A percentile compares a stretch with the other conserved stretches of the same genome.
phyloP scores from a whole-genome alignment of 805 yeast genomes.

The Clavispora asparagi region DNA sequence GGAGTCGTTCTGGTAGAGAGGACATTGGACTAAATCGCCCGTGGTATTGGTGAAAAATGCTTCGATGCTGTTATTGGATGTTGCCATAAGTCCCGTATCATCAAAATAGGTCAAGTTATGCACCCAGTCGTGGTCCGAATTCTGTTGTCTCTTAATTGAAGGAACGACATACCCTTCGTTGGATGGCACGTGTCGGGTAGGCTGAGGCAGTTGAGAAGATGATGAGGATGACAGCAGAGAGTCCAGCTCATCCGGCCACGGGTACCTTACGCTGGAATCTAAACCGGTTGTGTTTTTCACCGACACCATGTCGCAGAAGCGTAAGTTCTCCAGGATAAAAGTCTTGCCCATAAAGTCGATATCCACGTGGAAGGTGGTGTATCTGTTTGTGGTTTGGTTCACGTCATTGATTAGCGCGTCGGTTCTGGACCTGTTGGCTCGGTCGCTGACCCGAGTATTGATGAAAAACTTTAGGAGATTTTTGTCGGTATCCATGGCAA shows the following conservation, averaged over 20 bases:
- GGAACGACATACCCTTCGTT: not conserved
- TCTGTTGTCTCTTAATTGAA: not conserved
- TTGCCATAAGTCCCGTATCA: not conserved
- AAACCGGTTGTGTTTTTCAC: conserved; percentile 30
- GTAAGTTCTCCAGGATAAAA: conserved; percentile 32
- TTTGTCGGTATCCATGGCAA: conserved; percentile 27
- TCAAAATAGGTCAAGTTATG: not conserved
- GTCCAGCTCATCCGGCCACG: not conserved
- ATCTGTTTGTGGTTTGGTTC: conserved; percentile 40
- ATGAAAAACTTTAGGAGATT: conserved; percentile 29
- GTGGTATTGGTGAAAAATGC: conserved; percentile 21
- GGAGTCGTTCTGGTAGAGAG: conserved; percentile 34
- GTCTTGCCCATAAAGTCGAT: conserved; percentile 40
- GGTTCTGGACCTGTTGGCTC: conserved; percentile 1
- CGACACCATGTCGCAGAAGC: conserved; percentile 40
- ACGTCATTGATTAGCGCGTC: conserved; percentile 36
- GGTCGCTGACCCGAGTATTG: conserved; percentile 23
- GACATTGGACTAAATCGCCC: conserved; percentile 27
- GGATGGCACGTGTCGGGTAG: not conserved
- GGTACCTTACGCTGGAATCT: not conserved
- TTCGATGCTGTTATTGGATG: conserved; percentile 16
- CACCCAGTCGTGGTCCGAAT: not conserved
- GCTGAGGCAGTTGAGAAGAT: not conserved
- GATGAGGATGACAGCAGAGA: not conserved
- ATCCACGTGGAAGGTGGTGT: conserved; percentile 44